Evolutionary conservation across 1,284 basidiomycete species (phyloP).

Genomic region (Apiotrichum laibachii): DNA sequence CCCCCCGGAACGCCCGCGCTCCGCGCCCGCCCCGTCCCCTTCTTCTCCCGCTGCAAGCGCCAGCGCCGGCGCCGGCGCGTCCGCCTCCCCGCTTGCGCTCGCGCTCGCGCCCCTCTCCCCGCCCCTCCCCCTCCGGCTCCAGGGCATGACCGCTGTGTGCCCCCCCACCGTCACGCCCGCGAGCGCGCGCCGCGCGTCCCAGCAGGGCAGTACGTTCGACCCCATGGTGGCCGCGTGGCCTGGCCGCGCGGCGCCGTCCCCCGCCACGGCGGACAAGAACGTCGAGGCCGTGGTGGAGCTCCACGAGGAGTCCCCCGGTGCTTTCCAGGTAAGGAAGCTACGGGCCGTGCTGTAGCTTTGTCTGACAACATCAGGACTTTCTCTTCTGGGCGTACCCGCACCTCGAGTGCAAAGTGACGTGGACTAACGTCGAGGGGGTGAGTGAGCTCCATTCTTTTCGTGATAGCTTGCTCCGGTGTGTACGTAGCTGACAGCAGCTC

Average conservation of each 20-base stretch:
- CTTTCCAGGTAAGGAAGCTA: conserved; percentile 39
- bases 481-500: conserved; percentile 23
- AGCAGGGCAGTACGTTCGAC: not conserved
- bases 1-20: not conserved
- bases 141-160: conserved; percentile 3
- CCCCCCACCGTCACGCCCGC: conserved; percentile 1
- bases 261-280: conserved; percentile 5
- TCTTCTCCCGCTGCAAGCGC: not conserved
- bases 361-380: conserved; percentile 34
- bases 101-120: conserved; percentile 1
- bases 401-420: conserved; percentile 82
- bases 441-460: conserved; percentile 21
- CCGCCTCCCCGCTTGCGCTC: no score
- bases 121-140: conserved; percentile 5
- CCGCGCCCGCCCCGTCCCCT: not conserved
- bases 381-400: conserved; percentile 50
- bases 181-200: not conserved
- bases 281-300: conserved; percentile 42
- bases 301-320: conserved; percentile 39
- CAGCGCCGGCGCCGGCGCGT: no score
- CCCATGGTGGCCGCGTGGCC: conserved; percentile 4
- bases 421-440: conserved; percentile 82
- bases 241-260: not conserved
- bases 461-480: no score
- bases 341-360: not conserved